These are phyloP conservation scores for Pythium phragmitis DNA, from an alignment of 352 stramenopile species.

Conservation along the genomic window DNA sequence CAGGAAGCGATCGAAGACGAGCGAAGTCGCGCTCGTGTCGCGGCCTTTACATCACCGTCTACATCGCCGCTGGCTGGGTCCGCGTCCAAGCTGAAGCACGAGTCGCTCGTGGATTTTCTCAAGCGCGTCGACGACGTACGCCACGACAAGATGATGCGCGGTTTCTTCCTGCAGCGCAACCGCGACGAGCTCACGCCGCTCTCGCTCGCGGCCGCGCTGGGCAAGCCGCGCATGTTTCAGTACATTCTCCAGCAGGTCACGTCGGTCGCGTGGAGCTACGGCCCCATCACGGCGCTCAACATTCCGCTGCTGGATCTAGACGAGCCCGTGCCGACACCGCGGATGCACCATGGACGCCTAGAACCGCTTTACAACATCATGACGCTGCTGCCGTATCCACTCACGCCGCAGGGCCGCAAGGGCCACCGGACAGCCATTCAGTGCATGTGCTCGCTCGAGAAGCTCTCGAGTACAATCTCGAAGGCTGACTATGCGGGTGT, in stretches of 20 bases:
- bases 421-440: conserved; percentile 51
- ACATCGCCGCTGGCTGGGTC: too few relatives aligned
- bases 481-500: conserved; percentile 30
- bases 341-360: not conserved
- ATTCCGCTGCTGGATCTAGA: conserved; percentile 58
- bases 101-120: conserved; percentile 37
- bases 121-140: conserved; percentile 28
- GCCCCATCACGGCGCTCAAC: conserved; percentile 51
- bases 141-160: conserved; percentile 33
- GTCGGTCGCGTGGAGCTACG: conserved; percentile 51
- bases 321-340: conserved; percentile 28
- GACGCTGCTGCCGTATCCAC: conserved; percentile 28
- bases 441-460: conserved; percentile 54
- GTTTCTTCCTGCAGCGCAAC: conserved; percentile 52
- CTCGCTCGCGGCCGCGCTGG: conserved; percentile 52
- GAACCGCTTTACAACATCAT: conserved; percentile 7
- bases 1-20: not conserved
- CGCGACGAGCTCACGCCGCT: conserved; percentile 52
- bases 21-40: conserved; percentile 9
- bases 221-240: conserved; percentile 54
- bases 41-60: conserved; percentile 5
- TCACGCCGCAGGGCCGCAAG: conserved; percentile 36
- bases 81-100: not conserved
- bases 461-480: conserved; percentile 40
- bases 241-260: conserved; percentile 50